A percentile compares a stretch with the other conserved stretches of the same genome.
phyloP scores from a whole-genome alignment of 2,329 filamentous ascomycete genomes.

The Cladosporium phlei region DNA sequence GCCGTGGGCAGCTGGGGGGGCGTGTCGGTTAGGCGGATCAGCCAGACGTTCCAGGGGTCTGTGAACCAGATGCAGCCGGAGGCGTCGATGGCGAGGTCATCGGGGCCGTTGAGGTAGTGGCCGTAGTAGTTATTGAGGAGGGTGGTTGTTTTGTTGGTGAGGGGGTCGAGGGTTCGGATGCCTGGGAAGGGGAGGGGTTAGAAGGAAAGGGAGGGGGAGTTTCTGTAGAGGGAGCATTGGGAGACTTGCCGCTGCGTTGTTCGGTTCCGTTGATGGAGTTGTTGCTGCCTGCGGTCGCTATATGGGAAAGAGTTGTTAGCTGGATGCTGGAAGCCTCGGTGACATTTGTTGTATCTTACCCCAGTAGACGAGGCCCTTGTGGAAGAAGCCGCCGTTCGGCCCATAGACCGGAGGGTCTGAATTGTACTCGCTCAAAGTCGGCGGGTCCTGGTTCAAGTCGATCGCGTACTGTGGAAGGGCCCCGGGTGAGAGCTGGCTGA shows the following conservation, averaged over 20 bases:
- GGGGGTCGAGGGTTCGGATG: slow-evolving; percentile 42
- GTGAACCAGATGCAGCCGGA: slow-evolving; percentile 49
- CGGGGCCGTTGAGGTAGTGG: slow-evolving; percentile 41
- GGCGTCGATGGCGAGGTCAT: slow-evolving; percentile 41
- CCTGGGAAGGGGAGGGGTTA: no score
- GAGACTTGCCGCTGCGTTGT: no score
- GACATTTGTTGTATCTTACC: slow-evolving; percentile 10
- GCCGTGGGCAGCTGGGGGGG: slow-evolving; percentile 30
- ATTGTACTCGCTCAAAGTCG: slow-evolving; percentile 35
- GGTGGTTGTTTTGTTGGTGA: slow-evolving; percentile 38
- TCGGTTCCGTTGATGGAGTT: slow-evolving; percentile 34
- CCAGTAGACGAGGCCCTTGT: slow-evolving; percentile 39
- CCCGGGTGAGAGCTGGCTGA: slow-evolving; percentile 36
- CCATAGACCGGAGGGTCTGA: slow-evolving; percentile 42
- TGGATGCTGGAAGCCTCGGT: no score
- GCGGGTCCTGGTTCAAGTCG: slow-evolving; percentile 42
- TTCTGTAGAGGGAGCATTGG: no score
- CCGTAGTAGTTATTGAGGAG: slow-evolving; percentile 47
- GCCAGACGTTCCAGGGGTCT: slow-evolving; percentile 40
- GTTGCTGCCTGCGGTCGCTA: slow-evolving; percentile 33
- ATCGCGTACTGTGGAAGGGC: slow-evolving; percentile 34
- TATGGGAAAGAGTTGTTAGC: slow-evolving; percentile 17
- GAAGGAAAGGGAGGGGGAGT: no score
- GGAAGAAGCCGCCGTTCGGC: slow-evolving; percentile 40
- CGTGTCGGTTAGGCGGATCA: slow-evolving; percentile 34